Evolutionary conservation across 768 basidiomycete species (phyloP).

Genomic region (Boletus tomentosulus): DNA sequence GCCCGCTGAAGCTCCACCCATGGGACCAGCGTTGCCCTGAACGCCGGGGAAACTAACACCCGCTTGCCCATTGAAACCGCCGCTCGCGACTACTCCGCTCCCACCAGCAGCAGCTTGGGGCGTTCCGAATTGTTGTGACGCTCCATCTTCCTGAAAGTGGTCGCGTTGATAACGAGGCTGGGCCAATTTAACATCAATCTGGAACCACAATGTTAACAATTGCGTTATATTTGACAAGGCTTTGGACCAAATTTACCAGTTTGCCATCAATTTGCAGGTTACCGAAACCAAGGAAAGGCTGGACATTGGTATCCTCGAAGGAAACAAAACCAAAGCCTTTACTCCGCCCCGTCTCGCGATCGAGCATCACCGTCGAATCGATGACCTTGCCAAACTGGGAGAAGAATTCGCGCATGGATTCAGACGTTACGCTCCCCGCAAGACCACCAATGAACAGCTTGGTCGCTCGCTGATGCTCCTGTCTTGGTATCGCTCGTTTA

Average conservation of each 20-base stretch:
- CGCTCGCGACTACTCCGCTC: slow-evolving; percentile 9
- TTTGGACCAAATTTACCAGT: slow-evolving; percentile 52
- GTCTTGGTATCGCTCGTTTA: slow-evolving; percentile 96
- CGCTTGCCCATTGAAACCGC: slow-evolving; percentile 31
- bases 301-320: slow-evolving; percentile 88
- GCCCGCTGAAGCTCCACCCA: slow-evolving; percentile 32
- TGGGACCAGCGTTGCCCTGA: slow-evolving; percentile 21
- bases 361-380: slow-evolving; percentile 98
- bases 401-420: slow-evolving; percentile 91
- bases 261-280: slow-evolving; percentile 94
- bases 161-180: slow-evolving; percentile 85
- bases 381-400: slow-evolving; percentile 93
- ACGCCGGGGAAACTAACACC: slow-evolving; percentile 36
- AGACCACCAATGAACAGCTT: slow-evolving; percentile 97
- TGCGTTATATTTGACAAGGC: not conserved
- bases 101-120: slow-evolving; percentile 8
- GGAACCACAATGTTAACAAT: slow-evolving; percentile 1
- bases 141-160: slow-evolving; percentile 47
- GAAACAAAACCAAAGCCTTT: slow-evolving; percentile 99
- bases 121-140: slow-evolving; percentile 17
- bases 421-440: slow-evolving; percentile 87
- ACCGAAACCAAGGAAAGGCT: slow-evolving; percentile 82
- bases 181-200: slow-evolving; percentile 98
- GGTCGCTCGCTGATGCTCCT: slow-evolving; percentile 89
- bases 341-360: slow-evolving; percentile 89